These are phyloP conservation scores for Eucalyptus tenuipes DNA, from an alignment of 345 rosid genomes.

Conservation along the genomic window DNA sequence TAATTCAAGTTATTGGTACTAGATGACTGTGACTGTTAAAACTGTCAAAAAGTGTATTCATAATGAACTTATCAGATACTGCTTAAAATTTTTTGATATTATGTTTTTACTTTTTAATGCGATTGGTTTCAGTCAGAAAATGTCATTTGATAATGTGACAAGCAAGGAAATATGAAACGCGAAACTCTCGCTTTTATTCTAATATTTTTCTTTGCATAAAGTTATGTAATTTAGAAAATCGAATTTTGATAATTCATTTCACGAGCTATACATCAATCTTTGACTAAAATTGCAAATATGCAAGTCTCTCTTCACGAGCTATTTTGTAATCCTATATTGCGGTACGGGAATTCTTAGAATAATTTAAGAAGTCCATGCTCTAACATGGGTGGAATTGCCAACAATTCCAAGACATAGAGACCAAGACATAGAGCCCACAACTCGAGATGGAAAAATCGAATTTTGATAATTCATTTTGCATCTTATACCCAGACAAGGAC, in stretches of 20 bases:
- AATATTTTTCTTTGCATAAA: neutral
- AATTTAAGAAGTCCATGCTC: neutral
- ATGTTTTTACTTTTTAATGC: neutral
- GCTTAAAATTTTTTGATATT: neutral
- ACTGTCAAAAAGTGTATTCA: neutral
- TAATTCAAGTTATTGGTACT: neutral
- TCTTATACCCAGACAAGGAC: neutral
- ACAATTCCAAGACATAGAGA: neutral
- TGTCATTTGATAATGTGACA: neutral
- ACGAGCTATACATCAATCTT: neutral
- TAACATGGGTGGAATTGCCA: neutral
- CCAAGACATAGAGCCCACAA: neutral
- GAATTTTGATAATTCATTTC: too few relatives aligned
- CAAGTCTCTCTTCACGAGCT: neutral
- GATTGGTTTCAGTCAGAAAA: neutral
- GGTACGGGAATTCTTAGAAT: neutral
- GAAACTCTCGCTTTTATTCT: neutral
- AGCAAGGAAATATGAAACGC: neutral
- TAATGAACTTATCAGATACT: neutral
- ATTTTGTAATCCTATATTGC: neutral
- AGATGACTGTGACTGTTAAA: neutral
- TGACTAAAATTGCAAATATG: neutral
- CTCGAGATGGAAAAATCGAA: neutral
- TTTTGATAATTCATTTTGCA: neutral
- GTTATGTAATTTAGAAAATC: neutral